Conservation (phyloP, 768 basidiomycete species). For the Russula sp. region DNA sequence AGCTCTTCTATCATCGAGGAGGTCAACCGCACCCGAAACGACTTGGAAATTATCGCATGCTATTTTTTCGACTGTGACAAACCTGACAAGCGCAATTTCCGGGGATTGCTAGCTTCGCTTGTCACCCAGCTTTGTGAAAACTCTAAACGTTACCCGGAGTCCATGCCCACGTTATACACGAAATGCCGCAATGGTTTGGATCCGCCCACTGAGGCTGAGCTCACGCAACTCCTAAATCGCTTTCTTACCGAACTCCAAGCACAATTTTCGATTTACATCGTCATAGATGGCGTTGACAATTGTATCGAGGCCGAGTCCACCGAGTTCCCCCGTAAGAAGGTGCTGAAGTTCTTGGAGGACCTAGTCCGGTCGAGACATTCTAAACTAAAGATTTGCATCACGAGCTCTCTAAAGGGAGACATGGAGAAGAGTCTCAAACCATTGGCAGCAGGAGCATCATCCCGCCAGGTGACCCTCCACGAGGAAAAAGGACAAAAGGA, state of each 20-base stretch:
- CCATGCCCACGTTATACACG: neutral
- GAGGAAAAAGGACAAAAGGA: neutral
- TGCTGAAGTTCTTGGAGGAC: neutral
- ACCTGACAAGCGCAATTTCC: neutral
- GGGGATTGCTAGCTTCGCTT: slow-evolving; percentile 3
- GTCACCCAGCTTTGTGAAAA: neutral
- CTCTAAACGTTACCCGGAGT: neutral
- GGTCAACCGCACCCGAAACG: neutral
- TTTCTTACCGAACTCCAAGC: neutral
- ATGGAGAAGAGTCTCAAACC: neutral
- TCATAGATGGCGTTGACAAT: slow-evolving; percentile 1
- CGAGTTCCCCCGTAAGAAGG: neutral
- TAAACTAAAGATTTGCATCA: neutral
- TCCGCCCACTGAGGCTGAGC: neutral
- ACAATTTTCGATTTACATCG: neutral
- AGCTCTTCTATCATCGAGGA: slow-evolving; percentile 11
- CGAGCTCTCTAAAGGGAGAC: neutral
- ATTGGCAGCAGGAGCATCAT: neutral
- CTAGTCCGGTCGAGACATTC: neutral
- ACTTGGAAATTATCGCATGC: neutral
- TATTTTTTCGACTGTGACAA: neutral
- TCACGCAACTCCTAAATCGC: neutral
- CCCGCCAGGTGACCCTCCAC: neutral
- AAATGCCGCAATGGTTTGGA: neutral
- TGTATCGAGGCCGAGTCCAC: neutral